Base-by-base conservation (phyloP, 139 green algal species). In the Chlamydomonas sp. region DNA sequence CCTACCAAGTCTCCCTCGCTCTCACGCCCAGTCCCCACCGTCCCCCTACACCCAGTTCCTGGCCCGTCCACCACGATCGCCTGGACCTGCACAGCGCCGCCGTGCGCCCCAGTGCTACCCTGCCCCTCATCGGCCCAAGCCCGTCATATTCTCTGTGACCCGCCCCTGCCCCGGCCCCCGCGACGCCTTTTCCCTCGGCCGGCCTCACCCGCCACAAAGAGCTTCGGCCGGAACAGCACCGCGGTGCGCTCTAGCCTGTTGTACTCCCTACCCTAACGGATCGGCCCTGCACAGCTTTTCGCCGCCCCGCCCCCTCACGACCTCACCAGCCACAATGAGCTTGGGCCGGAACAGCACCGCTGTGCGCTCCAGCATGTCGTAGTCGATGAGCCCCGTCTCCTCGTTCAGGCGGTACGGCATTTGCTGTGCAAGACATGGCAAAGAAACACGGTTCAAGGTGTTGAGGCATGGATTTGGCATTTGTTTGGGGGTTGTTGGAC, bases 351-450 rank as follows among this genome's bases (percentile, higher is more conserved):
- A 97, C 61, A 97, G 91, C 57, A 72, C 77, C 58, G 96, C 95
- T 4, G 88, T 95, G 77, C 91, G 85, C 91, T 97, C 94, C 85
- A 98, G 79, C 79, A 87, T 91, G 89, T 99, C 97, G 85, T 99
- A 99, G 93, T 99, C 98, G 73, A 99, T 99, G 8, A 98, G 84
- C 59, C 98, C 98, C 18, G 97, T 99, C 62, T 85, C 76, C 95
- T 99, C 98, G 86, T 99, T 89, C 85, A 99, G 93, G 20, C 98
- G 92, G 95, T 99, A 99, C 18, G 97, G 95, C 94, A 99, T 97
- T 14, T 94, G 97, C 95, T 97, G 91, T 75, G 18, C 31, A 49
- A 49, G 31, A 49, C 31, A 49, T 49, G 31, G 31, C 31, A 49
- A 49, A 49, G 31, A 49, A 49, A 49, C 31, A 49, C 31, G 31